Conservation (phyloP, 2,329 filamentous ascomycete genomes). For the Colletotrichum costaricense region DNA sequence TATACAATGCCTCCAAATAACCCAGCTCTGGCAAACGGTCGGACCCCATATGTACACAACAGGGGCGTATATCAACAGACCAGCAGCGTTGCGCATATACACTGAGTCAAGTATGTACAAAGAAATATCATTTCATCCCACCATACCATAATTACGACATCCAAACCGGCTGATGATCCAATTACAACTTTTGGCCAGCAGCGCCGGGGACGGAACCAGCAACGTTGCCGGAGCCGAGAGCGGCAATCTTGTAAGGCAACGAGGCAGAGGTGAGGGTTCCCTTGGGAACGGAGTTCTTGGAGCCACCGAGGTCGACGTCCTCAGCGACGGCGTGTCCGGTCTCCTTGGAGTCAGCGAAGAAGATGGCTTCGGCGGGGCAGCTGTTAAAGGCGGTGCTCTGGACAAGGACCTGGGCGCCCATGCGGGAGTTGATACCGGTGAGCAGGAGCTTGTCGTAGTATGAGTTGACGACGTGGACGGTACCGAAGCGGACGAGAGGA, state of each 20-base stretch:
- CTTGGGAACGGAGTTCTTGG: slow-evolving; percentile 56
- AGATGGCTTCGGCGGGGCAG: slow-evolving; percentile 44
- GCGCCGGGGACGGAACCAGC: slow-evolving; percentile 49
- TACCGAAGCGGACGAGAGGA: slow-evolving; percentile 71
- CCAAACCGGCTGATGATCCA: not conserved
- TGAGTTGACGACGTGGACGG: slow-evolving; percentile 59
- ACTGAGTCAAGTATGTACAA: slow-evolving; percentile 32
- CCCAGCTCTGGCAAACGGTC: slow-evolving; percentile 21
- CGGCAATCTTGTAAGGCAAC: slow-evolving; percentile 58
- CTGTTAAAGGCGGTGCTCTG: slow-evolving; percentile 62
- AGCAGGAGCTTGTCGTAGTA: slow-evolving; percentile 57
- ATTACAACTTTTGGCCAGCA: slow-evolving; percentile 47
- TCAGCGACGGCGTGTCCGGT: slow-evolving; percentile 51
- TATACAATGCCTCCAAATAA: slow-evolving; percentile 16
- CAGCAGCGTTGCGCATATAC: slow-evolving; percentile 7
- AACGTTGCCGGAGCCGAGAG: slow-evolving; percentile 55
- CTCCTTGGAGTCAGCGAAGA: slow-evolving; percentile 49
- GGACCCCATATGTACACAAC: slow-evolving; percentile 10
- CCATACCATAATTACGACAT: not conserved
- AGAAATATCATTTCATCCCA: slow-evolving; percentile 3
- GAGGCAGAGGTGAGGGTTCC: slow-evolving; percentile 60
- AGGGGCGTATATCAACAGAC: not conserved
- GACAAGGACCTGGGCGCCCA: slow-evolving; percentile 63
- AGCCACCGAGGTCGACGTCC: slow-evolving; percentile 54
- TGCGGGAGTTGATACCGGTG: slow-evolving; percentile 65